phyloP scores from a whole-genome alignment of 139 green algal genomes.

The Chlorokybus atmophyticus region DNA sequence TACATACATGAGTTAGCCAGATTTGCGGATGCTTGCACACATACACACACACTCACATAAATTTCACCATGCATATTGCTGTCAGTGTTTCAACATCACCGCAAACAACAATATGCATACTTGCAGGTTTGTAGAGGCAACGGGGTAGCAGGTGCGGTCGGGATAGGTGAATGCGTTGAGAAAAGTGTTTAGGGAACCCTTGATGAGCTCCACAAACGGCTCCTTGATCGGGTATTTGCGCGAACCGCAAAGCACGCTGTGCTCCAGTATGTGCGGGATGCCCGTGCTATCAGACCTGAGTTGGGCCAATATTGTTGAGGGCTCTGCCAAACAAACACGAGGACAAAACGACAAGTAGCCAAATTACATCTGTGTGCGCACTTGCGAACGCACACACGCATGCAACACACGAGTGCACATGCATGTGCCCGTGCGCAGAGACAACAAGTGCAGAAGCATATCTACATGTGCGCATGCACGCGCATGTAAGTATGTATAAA shows the following conservation, averaged over 20 bases:
- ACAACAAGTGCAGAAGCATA: too few species aligned
- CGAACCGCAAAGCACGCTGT: constrained; percentile 87
- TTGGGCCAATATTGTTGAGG: too few species aligned
- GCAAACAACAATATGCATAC: constrained; percentile 3
- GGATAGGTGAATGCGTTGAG: constrained; percentile 99
- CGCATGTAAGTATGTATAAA: background rate
- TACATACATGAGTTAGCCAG: too few species aligned
- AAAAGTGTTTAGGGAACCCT: constrained; percentile 94
- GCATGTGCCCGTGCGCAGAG: too few species aligned
- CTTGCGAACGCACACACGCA: background rate
- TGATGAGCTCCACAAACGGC: constrained; percentile 96
- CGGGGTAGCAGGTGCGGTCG: constrained; percentile 98
- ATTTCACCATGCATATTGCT: too few species aligned
- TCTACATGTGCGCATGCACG: too few species aligned
- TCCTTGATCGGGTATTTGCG: constrained; percentile 80
- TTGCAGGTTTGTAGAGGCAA: constrained; percentile 54
- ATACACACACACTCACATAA: too few species aligned
- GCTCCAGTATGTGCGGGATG: constrained; percentile 97
- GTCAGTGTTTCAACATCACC: too few species aligned
- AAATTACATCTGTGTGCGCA: background rate
- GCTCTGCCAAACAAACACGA: background rate
- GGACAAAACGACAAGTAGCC: background rate
- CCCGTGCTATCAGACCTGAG: constrained; percentile 44
- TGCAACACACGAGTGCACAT: background rate
- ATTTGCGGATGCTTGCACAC: too few species aligned